Conservation (phyloP, 1,284 basidiomycete genomes). For the Athelia sp. region DNA sequence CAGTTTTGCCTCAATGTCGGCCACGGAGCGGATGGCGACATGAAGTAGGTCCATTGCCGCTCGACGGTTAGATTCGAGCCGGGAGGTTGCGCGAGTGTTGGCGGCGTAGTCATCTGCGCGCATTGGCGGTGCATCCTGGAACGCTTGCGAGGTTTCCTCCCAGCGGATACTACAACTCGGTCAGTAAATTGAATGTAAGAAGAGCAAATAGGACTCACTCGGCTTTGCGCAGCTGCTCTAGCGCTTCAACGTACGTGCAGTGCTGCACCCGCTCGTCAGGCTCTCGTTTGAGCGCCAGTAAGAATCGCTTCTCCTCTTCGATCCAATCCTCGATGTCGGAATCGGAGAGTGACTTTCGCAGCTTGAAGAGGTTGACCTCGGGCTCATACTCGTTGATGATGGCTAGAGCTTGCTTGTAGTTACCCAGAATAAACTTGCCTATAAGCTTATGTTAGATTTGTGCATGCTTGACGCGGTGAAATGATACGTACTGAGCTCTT, state of each 20-base stretch:
- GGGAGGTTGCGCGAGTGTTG: not conserved
- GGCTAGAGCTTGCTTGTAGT: slow-evolving; percentile 14
- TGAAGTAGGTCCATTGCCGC: not conserved
- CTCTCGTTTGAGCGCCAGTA: slow-evolving; percentile 12
- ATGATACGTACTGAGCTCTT: slow-evolving; percentile 16
- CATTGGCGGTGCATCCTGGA: not conserved
- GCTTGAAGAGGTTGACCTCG: slow-evolving; percentile 1
- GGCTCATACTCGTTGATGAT: slow-evolving; percentile 5
- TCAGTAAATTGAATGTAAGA: not conserved
- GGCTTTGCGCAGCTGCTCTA: slow-evolving; percentile 5
- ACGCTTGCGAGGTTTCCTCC: not conserved
- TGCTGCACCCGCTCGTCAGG: slow-evolving; percentile 6
- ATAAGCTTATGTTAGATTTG: not conserved
- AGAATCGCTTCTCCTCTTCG: slow-evolving; percentile 10
- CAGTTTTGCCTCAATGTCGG: slow-evolving; percentile 10
- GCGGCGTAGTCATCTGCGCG: not conserved
- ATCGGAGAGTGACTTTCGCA: not conserved
- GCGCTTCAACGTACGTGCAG: slow-evolving; percentile 14
- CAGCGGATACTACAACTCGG: not conserved
- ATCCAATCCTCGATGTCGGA: slow-evolving; percentile 9
- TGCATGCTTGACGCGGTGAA: not conserved
- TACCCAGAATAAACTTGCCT: slow-evolving; percentile 16
- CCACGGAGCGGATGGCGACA: slow-evolving; percentile 3
- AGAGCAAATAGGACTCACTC: slow-evolving; percentile 8
- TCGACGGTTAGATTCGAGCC: slow-evolving; percentile 3